Conservation (phyloP, 2,329 filamentous ascomycete genomes). For the Talaromyces verruculosus region DNA sequence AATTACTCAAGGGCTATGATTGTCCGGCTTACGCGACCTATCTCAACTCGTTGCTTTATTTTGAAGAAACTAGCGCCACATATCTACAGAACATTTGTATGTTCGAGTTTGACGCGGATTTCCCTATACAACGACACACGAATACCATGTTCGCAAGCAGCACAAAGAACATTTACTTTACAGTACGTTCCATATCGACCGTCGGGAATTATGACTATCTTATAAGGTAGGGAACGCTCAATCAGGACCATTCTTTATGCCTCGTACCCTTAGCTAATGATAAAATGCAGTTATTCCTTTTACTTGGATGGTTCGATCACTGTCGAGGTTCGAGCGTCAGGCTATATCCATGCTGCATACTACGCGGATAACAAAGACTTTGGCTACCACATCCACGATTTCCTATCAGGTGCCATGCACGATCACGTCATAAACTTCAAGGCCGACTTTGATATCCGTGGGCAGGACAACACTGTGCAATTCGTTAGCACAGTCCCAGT, state of each 20-base stretch:
- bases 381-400: not conserved
- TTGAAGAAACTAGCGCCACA: not conserved
- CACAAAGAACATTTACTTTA: not conserved
- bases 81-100: not conserved
- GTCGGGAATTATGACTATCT: not conserved
- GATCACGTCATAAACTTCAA: not conserved
- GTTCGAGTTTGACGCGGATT: not conserved
- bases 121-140: not conserved
- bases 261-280: not conserved
- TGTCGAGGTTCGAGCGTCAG: conserved; percentile 9
- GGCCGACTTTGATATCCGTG: not conserved
- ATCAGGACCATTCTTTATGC: no score
- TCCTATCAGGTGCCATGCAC: not conserved
- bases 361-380: conserved; percentile 2
- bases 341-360: conserved; percentile 8
- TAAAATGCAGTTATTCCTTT: not conserved
- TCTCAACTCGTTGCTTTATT: not conserved
- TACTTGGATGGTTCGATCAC: conserved; percentile 7
- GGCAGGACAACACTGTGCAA: not conserved
- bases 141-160: not conserved
- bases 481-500: not conserved
- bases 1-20: not conserved
- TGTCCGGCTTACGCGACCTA: not conserved
- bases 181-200: not conserved
- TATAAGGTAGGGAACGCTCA: not conserved